Base-by-base conservation (phyloP, 2,329 filamentous ascomycete genomes). In the Cladobotryum protrusum region DNA sequence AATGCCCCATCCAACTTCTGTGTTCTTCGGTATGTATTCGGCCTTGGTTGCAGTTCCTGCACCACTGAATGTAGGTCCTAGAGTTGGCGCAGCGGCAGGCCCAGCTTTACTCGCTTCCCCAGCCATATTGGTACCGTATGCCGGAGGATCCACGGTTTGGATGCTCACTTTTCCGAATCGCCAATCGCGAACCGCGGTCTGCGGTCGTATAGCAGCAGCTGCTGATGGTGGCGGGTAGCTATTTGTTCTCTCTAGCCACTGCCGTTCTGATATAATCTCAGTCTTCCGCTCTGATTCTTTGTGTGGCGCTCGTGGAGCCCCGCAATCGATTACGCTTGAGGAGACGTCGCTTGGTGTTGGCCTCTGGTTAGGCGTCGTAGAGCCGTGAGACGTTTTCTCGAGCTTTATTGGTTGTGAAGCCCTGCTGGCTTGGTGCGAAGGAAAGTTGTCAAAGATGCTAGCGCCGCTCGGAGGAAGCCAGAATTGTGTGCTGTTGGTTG, bases 1-100 rank as follows among this genome's bases (percentile, higher is more conserved):
- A 13, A 97, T 82, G 1, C 93, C 93, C 86, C 89, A 96, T 39
- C 89, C 88, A 1, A 90, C 76, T 52, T 95, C 86, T 1, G 89
- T 89, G 48, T 86, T 82, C 59, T 77, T 81, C 14, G 87, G 83
- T 17, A 88, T 72, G 63, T 86, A 95, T 55, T 81, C 78, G 5
- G 89, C 93, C 65, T 91, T 96, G 1, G 91, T 95, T 52, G 88
- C 85, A 45, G 86, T 81, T 5, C 87, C 88, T 5, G 81, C 77
- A 20, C 75, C 74, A 8, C 76, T 74, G 46, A 79, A 72, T 20
- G 70, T 77, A 0, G 79, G 79, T 0, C 79, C 79, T 12, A 83
- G 63, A 59, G 65, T 75, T 57, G 64, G 78, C 65, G 67, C 79
- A 63, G 67, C 79, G 64, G 60, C 73, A 59, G 74, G 68, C 20